Percentiles rank a stretch among this genome's conserved stretches.
These are phyloP conservation scores for Endoconidiophora laricicola DNA, from an alignment of 2,329 filamentous ascomycete species.

Conservation along the genomic window DNA sequence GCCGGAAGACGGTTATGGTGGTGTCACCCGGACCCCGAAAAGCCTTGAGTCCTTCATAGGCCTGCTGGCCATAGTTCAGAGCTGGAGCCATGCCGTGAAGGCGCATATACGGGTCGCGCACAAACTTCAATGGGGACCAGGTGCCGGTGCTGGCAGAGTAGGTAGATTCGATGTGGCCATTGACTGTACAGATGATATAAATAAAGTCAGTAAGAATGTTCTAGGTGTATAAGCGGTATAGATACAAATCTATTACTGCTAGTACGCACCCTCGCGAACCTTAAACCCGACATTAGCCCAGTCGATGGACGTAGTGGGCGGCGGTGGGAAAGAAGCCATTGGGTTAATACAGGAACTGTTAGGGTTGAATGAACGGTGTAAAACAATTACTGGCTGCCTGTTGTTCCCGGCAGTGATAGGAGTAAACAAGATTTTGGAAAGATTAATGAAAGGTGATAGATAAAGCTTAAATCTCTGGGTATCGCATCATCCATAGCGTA, in stretches of 20 bases:
- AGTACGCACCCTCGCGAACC: conserved; percentile 60
- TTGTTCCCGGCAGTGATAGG: neutral
- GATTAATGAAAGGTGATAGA: neutral
- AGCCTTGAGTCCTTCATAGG: conserved; percentile 95
- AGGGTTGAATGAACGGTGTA: too few relatives aligned
- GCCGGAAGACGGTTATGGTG: conserved; percentile 72
- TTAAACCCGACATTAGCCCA: conserved; percentile 89
- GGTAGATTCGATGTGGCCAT: conserved; percentile 81
- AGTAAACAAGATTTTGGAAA: neutral
- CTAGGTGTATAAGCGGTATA: neutral
- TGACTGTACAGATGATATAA: conserved; percentile 40
- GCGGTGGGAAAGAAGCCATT: conserved; percentile 48
- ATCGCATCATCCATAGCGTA: too few relatives aligned
- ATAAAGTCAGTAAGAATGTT: neutral
- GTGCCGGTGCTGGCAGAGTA: conserved; percentile 57
- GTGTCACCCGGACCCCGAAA: conserved; percentile 61
- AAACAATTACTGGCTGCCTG: neutral
- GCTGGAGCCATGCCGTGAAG: conserved; percentile 92
- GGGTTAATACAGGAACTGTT: neutral
- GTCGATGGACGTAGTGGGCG: conserved; percentile 68
- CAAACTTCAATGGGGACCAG: conserved; percentile 67
- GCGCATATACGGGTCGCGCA: conserved; percentile 67
- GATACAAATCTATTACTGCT: neutral
- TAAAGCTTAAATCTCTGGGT: too few relatives aligned
- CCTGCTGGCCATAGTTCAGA: conserved; percentile 94